A percentile compares a stretch with the other conserved stretches of the same genome.
phyloP scores from a whole-genome alignment of 2,329 filamentous ascomycete species.

The Sphaerulina musiva region DNA sequence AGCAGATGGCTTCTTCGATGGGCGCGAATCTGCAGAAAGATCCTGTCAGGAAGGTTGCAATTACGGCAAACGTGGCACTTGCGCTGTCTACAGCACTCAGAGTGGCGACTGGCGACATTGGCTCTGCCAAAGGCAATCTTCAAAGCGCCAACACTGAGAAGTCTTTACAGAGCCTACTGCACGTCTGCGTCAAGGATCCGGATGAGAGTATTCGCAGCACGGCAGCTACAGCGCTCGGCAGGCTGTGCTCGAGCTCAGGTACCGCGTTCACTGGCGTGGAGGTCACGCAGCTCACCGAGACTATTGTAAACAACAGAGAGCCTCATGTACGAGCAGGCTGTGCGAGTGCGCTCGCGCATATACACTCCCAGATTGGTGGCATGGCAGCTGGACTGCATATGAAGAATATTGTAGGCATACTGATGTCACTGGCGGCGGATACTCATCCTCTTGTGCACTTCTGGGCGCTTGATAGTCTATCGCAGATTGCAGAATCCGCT shows the following conservation, averaged over 20 bases:
- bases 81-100: slow-evolving; percentile 75
- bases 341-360: slow-evolving; percentile 85
- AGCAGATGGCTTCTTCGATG: slow-evolving; percentile 86
- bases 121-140: slow-evolving; percentile 64
- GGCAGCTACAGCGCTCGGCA: slow-evolving; percentile 76
- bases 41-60: slow-evolving; percentile 78
- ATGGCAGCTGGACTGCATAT: slow-evolving; percentile 96
- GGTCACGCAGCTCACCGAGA: slow-evolving; percentile 87
- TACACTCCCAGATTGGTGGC: slow-evolving; percentile 90
- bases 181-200: slow-evolving; percentile 69
- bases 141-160: slow-evolving; percentile 72
- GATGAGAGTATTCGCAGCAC: slow-evolving; percentile 82
- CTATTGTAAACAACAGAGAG: slow-evolving; percentile 87
- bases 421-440: slow-evolving; percentile 97
- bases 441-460: slow-evolving; percentile 93
- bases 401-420: slow-evolving; percentile 91
- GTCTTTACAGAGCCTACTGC: slow-evolving; percentile 60
- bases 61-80: slow-evolving; percentile 81
- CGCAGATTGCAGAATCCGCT: slow-evolving; percentile 81
- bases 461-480: slow-evolving; percentile 86
- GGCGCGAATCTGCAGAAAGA: slow-evolving; percentile 78
- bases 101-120: slow-evolving; percentile 75
- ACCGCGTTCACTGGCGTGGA: slow-evolving; percentile 83
- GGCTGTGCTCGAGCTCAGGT: slow-evolving; percentile 77
- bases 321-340: slow-evolving; percentile 90